Base-by-base conservation (phyloP, 1,284 basidiomycete species). In the Apiotrichum veenhuisii region DNA sequence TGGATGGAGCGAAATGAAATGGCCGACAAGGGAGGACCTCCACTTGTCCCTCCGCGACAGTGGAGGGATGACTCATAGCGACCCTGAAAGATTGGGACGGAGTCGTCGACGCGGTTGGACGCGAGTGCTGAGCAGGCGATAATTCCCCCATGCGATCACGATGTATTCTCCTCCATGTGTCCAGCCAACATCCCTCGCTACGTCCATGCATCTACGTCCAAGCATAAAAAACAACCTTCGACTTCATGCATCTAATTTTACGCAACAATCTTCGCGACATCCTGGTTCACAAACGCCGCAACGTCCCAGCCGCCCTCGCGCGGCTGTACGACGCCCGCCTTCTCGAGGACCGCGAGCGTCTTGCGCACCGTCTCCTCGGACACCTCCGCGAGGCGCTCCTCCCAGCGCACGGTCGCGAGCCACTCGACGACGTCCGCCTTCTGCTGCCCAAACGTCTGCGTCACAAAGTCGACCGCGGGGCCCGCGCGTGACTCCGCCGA, bases 381-480 rank as follows among this genome's bases (percentile, higher is more conserved):
- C 78, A 27, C 57, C 37, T 79, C 79, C 3, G 80, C 74, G 61
- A 90, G 87, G 67, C 85, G 80, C 8, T 81, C 64, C 8, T 89
- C 85, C 75, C 91, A 94, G 7, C 79, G 80, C 27, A 93, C 91
- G 4, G 86, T 88, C 69, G 82, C 78, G 59, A 93, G 78, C 91
- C 91, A 94, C 42, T 87, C 86, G 82, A 87, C 68, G 14, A 76
- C 72, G 59, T 78, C 79, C 52, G 71, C 63, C 41, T 87, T 83
- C 47, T 85, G 81, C 70, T 97, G 94, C 0, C 87, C 87, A 67
- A 94, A 95, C 55, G 83, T 85, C 20, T 81, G 77, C 66, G 83
- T 82, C 67, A 96, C 88, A 69, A 88, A 95, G 37, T 84, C 82
- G 37, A 91, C 80, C 69, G 88, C 84, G 1, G 80, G 79, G 40